Evolutionary conservation across 208 protist genomes (phyloP), one percentile per base, ranked within the genome.

Genomic region (Porcisia deanei): DNA sequence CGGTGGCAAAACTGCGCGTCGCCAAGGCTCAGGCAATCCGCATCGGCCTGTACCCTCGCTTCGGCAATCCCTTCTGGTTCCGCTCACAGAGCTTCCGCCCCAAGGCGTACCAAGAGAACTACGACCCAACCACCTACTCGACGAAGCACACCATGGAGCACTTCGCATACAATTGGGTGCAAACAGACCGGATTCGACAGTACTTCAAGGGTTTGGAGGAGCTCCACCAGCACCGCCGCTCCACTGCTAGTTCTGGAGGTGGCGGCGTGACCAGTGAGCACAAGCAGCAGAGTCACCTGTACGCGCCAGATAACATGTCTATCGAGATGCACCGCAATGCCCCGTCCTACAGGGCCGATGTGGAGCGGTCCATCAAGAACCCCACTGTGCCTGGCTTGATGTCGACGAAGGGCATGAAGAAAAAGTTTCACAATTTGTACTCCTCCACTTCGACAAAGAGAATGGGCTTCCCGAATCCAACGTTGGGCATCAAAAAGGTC

Each of bases 391-490:
- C 93, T 16, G 93, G 93, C 6, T 79, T 97, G 66, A 97, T 97
- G 93, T 95, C 89, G 22, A 95, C 93, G 14, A 94, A 94, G 80
- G 93, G 93, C 71, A 94, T 97, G 93, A 95, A 95, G 85, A 95
- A 95, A 79, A 97, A 97, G 84, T 96, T 96, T 75, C 89, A 95
- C 82, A 95, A 95, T 77, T 71, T 97, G 78, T 97, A 97, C 84
- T 90, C 89, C 20, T 97, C 93, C 3, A 94, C 90, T 37, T 95
- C 91, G 30, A 94, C 86, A 16, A 95, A 97, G 83, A 83, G 93
- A 20, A 97, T 97, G 90, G 93, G 93, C 60, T 95, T 95, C 71
- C 81, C 89, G 20, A 97, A 95, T 64, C 91, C 93, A 1, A 92
- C 90, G 22, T 61, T 94, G 55, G 91, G 91, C 61, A 97, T 95